These are phyloP conservation scores for Umbelopsis sp. DNA, from an alignment of 371 early-diverging fungal genomes.

Conservation along the genomic window DNA sequence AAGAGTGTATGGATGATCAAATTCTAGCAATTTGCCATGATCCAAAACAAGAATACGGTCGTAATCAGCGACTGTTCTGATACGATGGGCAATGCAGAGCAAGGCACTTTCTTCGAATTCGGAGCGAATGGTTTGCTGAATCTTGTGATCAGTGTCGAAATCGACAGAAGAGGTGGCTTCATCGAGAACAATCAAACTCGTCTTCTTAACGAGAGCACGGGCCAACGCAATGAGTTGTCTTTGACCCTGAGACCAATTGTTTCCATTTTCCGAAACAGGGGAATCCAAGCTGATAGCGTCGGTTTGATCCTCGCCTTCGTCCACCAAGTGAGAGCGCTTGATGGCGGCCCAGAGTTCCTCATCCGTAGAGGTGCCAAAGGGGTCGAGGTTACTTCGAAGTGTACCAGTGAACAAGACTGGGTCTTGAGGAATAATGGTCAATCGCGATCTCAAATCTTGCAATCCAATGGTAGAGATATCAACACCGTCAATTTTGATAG, in stretches of 20 bases:
- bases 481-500: conserved; percentile 72
- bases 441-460: conserved; percentile 58
- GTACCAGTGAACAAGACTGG: conserved; percentile 82
- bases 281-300: conserved; percentile 59
- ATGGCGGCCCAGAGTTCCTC: conserved; percentile 77
- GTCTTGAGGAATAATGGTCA: conserved; percentile 77
- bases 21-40: conserved; percentile 79
- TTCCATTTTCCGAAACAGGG: conserved; percentile 72
- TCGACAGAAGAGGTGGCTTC: conserved; percentile 88
- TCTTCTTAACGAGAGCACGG: conserved; percentile 78
- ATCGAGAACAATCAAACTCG: conserved; percentile 82
- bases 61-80: conserved; percentile 90
- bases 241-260: conserved; percentile 86
- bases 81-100: conserved; percentile 80
- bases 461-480: conserved; percentile 69
- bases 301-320: conserved; percentile 27
- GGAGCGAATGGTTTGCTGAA: conserved; percentile 79
- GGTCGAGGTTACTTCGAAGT: conserved; percentile 78
- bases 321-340: conserved; percentile 63
- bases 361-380: conserved; percentile 70
- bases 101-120: conserved; percentile 71
- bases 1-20: conserved; percentile 65
- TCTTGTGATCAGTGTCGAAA: conserved; percentile 72
- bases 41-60: conserved; percentile 86
- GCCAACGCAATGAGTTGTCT: conserved; percentile 88